Base-by-base conservation (phyloP, 345 rosid species). In the Erodium maritimum region DNA sequence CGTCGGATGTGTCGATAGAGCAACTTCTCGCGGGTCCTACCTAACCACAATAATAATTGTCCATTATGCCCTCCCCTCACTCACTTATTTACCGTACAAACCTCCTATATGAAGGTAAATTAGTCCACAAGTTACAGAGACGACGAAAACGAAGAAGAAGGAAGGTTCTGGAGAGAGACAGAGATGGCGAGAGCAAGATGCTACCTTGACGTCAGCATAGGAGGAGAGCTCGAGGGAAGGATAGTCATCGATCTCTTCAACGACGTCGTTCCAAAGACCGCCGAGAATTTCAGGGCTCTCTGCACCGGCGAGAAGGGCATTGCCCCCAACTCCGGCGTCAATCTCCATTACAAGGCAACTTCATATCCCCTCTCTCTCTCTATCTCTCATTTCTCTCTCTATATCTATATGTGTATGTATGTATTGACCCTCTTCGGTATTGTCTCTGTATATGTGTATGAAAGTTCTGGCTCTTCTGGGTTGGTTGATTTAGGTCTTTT, bases 201-300 rank as follows among this genome's bases (percentile, higher is more conserved):
- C n/a, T 61, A 5, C 65, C 34, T 67, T 2, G 66, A 67, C 64
- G 52, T 73, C 45, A 45, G 59, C 22, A 23, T 73, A 16, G 77
- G 68, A 59, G 68, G 60, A 1, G 52, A 0, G 58, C 57, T 53
- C 0, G 74, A 58, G 0, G 77, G 74, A 21, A 58, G 74, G 68
- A 55, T 73, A 57, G 70, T 69, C 52, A 63, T 73, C 65, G 73
- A 73, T 67, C 71, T 69, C 8, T 65, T 19, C 17, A 62, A 60
- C n/a, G 71, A 69, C 54, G 65, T 65, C 46, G 68, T 67, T 23
- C 73, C 77, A 0, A 48, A 25, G 34, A 75, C 82, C 23, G 82
- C 77, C 0, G 82, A 78, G 64, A 78, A 78, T 67, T 78, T 75
- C 73, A 51, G 82, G 9, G 82, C 79, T 0, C 79, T 78, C 7